Conservation (phyloP, 2,329 filamentous ascomycete genomes). For the Ambrosiella xylebori region DNA sequence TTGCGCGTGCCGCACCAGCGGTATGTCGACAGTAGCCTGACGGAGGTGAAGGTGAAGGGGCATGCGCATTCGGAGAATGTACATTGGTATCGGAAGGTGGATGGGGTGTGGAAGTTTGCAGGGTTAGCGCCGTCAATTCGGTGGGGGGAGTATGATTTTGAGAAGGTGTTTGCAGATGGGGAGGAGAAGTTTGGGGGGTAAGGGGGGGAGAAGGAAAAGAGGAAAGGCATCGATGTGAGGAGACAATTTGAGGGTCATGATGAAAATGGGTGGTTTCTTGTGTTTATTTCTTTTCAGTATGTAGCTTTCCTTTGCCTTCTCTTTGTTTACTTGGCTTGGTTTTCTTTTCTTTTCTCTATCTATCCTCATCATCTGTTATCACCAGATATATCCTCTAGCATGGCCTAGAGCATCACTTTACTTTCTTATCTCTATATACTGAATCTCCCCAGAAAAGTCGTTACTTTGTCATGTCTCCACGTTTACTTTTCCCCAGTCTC, state of each 20-base stretch:
- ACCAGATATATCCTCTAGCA: neutral
- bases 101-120: slow-evolving; percentile 45
- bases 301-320: neutral
- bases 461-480: neutral
- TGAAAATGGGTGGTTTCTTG: neutral
- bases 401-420: neutral
- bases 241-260: neutral
- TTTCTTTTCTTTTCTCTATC: neutral
- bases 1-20: slow-evolving; percentile 44
- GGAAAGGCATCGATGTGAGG: neutral
- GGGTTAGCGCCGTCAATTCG: slow-evolving; percentile 37
- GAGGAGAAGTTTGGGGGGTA: slow-evolving; percentile 13
- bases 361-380: neutral
- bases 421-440: neutral
- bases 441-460: neutral
- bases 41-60: slow-evolving; percentile 37
- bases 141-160: slow-evolving; percentile 41
- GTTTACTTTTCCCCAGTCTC: neutral
- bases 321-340: neutral
- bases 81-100: slow-evolving; percentile 39
- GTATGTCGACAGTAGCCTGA: slow-evolving; percentile 33
- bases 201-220: neutral
- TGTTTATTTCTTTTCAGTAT: neutral
- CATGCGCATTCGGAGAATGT: slow-evolving; percentile 41
- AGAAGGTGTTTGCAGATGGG: slow-evolving; percentile 30